Evolutionary conservation across 176 grass and related monocot species (phyloP), one percentile per base, ranked within the genome.

Genomic region (Bonia amplexicaulis): DNA sequence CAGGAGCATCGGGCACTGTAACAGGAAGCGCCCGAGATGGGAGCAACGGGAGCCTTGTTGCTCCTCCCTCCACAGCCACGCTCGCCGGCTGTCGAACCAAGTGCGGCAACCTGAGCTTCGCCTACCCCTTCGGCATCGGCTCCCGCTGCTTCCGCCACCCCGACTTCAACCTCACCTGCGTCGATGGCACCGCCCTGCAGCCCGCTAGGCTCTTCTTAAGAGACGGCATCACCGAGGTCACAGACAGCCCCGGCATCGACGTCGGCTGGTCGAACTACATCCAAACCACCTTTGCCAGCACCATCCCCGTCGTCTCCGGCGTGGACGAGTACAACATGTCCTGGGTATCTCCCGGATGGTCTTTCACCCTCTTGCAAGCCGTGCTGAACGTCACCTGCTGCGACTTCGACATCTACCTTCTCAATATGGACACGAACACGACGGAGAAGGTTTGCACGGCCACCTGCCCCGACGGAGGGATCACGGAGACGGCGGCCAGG

Each of bases 111-210:
- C 15, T 72, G 6, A 91, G 20, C 46, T 41, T 87, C 7, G 15
- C 33, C 12, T 89, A 86, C 10, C 90, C 78, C 3, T 92, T 48
- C 46, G 46, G 46, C 4, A 48, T 48, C 46, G 46, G 46, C 46
- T 48, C 46, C 46, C 0, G 46, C 46, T 48, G 46, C 11, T 14
- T 48, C 46, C 46, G 46, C 46, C 0, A 48, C 10, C 12, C 46
- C 46, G 80, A 74, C 9, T 90, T 93, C 77, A 45, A 73, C 6
- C 76, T 92, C 12, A 90, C 48, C 45, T 93, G 91, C 70, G 8
- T 48, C 46, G 3, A 73, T 75, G 12, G 57, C 23, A 52, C 59
- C 12, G 27, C 12, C 46, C 46, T 48, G 9, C 5, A 27, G 6
- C 44, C 40, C 11, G 14, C 54, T 0, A 87, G 17, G 31, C 80